Base-by-base conservation (phyloP, 2,329 filamentous ascomycete genomes). In the Leptographium lundbergii region DNA sequence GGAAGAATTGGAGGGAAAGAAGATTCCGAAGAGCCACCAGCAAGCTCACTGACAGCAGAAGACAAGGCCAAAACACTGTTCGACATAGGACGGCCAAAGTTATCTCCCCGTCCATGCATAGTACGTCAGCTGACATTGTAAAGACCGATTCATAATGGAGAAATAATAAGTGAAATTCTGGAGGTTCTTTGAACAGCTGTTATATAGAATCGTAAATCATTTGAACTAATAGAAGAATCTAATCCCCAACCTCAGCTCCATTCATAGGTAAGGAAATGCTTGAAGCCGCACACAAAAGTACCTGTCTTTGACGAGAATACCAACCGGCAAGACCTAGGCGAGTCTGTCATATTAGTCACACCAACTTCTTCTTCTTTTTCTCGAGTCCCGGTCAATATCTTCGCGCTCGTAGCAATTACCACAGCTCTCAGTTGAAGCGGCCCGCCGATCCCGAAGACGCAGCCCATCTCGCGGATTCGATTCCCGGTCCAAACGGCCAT, bases 1-100 rank as follows among this genome's bases (percentile, higher is more conserved):
- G 48, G 92, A 96, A 67, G 85, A 80, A 22, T 69, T 96, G 65
- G 89, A 90, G 67, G 87, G 89, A 61, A 88, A 82, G 75, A 95
- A 89, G 72, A 63, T 72, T 66, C 70, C 71, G 10, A 71, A 71
- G 62, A 55, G 55, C 1, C 58, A 63, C 2, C 57, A 62, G 7
- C 32, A 59, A 13, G 57, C 50, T 25, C 25, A 25, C 2, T 56
- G 53, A 55, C 9, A n/a, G 2, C 19, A 5, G 14, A 39, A 39
- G 14, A 6, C 36, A 39, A 39, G 1, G 36, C 36, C 11, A 17
- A 39, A 39, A 39, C 17, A 5, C 10, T 9, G 11, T 17, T 14
- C 36, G 4, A 39, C 13, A 17, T 17, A 17, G 2, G 36, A 39
- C 14, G 4, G 14, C 14, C 36, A 39, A 17, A 39, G 4, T 39